These are phyloP conservation scores for Castanea crenata DNA, from an alignment of 306 rosid species.

Conservation along the genomic window DNA sequence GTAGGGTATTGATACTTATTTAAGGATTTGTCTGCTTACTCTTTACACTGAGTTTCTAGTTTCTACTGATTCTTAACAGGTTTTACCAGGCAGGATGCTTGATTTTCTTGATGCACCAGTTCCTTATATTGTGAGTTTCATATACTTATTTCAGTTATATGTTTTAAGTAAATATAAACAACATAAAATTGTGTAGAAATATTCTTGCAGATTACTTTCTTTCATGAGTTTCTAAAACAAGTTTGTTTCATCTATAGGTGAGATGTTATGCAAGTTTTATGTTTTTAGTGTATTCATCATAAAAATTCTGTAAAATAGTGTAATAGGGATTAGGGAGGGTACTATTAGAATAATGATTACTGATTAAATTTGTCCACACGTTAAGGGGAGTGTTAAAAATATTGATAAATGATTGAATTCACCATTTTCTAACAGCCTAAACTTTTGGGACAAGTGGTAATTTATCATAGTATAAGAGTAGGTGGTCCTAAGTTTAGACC, in stretches of 20 bases:
- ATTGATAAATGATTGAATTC: too few relatives aligned
- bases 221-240: not conserved
- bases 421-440: too few relatives aligned
- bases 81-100: conserved; percentile 73
- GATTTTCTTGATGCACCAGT: conserved; percentile 99
- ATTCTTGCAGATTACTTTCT: not conserved
- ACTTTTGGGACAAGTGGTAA: too few relatives aligned
- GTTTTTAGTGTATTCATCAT: not conserved
- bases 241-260: not conserved
- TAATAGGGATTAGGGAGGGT: not conserved
- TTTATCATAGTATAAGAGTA: too few relatives aligned
- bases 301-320: not conserved
- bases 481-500: too few relatives aligned
- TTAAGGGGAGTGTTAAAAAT: too few relatives aligned
- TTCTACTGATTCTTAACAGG: conserved; percentile 52
- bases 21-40: not conserved
- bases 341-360: too few relatives aligned
- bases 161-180: not conserved
- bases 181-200: not conserved
- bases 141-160: not conserved
- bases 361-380: too few relatives aligned
- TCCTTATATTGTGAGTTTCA: conserved; percentile 82
- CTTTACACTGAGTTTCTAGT: conserved; percentile 27
- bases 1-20: not conserved
- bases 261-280: not conserved